Conservation (phyloP, 2,329 filamentous ascomycete genomes). For the Aspergillus costaricaensis region DNA sequence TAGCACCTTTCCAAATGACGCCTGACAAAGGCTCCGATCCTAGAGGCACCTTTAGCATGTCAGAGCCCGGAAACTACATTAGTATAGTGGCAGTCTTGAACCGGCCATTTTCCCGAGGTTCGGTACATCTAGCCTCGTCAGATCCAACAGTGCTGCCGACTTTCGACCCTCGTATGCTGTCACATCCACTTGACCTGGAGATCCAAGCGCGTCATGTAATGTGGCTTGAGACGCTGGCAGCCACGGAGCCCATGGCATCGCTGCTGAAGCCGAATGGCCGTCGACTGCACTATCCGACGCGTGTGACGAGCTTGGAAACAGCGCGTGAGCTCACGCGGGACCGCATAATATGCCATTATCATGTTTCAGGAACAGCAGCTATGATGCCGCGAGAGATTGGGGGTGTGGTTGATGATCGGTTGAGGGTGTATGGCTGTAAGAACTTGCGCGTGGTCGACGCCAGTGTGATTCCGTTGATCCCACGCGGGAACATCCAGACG, state of each 20-base stretch:
- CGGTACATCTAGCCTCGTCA: slow-evolving; percentile 43
- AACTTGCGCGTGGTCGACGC: slow-evolving; percentile 16
- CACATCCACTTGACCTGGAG: slow-evolving; percentile 48
- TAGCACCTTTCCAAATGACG: slow-evolving; percentile 24
- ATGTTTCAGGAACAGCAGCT: slow-evolving; percentile 8
- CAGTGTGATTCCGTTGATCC: slow-evolving; percentile 8
- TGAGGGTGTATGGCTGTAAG: slow-evolving; percentile 12
- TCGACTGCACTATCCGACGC: slow-evolving; percentile 19
- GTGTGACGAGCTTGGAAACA: slow-evolving; percentile 12
- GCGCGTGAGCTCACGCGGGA: slow-evolving; percentile 23
- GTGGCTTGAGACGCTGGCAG: slow-evolving; percentile 35
- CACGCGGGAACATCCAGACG: slow-evolving; percentile 11
- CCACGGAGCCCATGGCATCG: slow-evolving; percentile 31
- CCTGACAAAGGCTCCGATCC: slow-evolving; percentile 12
- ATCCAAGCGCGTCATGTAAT: slow-evolving; percentile 40
- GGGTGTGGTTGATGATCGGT: slow-evolving; percentile 8
- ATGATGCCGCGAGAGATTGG: slow-evolving; percentile 11
- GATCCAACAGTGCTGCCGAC: slow-evolving; percentile 34
- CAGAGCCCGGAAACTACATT: slow-evolving; percentile 20
- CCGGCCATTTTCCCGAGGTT: slow-evolving; percentile 35
- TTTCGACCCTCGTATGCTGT: slow-evolving; percentile 49
- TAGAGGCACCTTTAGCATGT: slow-evolving; percentile 17
- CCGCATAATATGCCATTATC: slow-evolving; percentile 13
- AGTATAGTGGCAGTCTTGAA: slow-evolving; percentile 28
- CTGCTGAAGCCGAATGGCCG: slow-evolving; percentile 35